phyloP scores from a whole-genome alignment of 1,139 yeast species.

The Zygosaccharomyces sapae region DNA sequence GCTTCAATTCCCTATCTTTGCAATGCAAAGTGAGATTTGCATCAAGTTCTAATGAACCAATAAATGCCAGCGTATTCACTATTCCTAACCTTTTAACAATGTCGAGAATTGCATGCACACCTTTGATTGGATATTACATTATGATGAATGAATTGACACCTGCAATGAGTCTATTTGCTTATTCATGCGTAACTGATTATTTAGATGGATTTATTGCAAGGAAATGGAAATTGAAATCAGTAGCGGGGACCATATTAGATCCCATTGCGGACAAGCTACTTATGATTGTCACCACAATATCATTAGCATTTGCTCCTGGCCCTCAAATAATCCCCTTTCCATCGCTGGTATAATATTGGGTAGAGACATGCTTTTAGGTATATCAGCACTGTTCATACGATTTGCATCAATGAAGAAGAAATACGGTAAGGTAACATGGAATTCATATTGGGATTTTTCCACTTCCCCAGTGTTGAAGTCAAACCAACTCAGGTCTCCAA shows the following conservation, averaged over 20 bases:
- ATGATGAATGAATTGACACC: conserved; percentile 54
- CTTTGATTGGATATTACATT: conserved; percentile 75
- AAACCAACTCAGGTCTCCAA: conserved; percentile 87
- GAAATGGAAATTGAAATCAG: conserved; percentile 66
- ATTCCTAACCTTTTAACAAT: conserved; percentile 80
- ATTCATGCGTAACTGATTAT: conserved; percentile 86
- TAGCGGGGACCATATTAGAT: conserved; percentile 86
- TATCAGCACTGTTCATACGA: conserved; percentile 72
- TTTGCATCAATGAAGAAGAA: conserved; percentile 74
- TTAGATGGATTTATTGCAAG: conserved; percentile 91
- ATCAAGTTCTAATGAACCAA: background rate
- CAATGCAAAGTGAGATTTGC: background rate
- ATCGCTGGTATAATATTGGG: conserved; percentile 78
- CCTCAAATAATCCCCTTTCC: conserved; percentile 55
- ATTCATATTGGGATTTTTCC: conserved; percentile 65
- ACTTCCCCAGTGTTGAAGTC: conserved; percentile 82
- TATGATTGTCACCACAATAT: conserved; percentile 80
- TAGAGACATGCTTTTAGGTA: conserved; percentile 69
- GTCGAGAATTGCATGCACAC: conserved; percentile 74
- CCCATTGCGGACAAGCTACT: conserved; percentile 92
- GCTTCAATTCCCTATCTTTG: background rate
- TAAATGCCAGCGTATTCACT: conserved; percentile 48
- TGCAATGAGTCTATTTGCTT: conserved; percentile 71
- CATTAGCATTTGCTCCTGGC: conserved; percentile 60
- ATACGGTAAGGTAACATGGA: conserved; percentile 48